Evolutionary conservation across 2,329 filamentous ascomycete genomes (phyloP), one percentile per base, ranked within the genome.

Genomic region (Cladosporium phlei): DNA sequence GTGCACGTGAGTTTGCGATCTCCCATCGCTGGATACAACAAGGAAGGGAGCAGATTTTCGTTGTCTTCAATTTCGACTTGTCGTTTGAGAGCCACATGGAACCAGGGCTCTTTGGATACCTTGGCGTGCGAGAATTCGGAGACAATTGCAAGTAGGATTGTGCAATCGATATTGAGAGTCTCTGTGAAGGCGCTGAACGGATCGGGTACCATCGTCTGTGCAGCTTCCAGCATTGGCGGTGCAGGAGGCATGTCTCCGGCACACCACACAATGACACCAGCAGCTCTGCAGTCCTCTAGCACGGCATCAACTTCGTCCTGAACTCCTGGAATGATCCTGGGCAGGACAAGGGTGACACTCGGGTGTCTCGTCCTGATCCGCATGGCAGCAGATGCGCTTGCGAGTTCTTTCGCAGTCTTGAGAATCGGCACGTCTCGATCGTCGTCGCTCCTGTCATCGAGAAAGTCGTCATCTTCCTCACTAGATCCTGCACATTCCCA

Each of bases 81-180:
- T 11, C 76, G 73, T 40, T 76, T 68, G 39, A 88, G 80, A 33
- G 80, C 78, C 17, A 66, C 70, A 54, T 83, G 81, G 55, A 77
- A 73, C 62, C 69, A 72, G n/a, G 74, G 70, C 25, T 74, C 68
- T 35, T 73, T 69, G 2, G 65, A 57, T 21, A 70, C 68, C 28
- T 66, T 59, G 25, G 67, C 66, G 59, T 89, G 83, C 2, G 82
- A 85, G 20, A 89, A 79, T 56, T 90, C 86, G 0, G 85, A 88
- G 1, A 84, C 77, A 2, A 89, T 69, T 4, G 84, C 85, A 4
- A 90, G 75, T 5, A 90, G 73, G 37, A 88, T 78, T 1, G 85
- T 88, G 45, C 79, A 82, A 62, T 84, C 81, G 46, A 84, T 73
- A 57, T 84, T 82, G 21, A 83, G 56, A 0, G 65, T 69, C 5